Evolutionary conservation across 225 moss, liverwort and hornwort species (phyloP).

Genomic region (Climacium dendroides): DNA sequence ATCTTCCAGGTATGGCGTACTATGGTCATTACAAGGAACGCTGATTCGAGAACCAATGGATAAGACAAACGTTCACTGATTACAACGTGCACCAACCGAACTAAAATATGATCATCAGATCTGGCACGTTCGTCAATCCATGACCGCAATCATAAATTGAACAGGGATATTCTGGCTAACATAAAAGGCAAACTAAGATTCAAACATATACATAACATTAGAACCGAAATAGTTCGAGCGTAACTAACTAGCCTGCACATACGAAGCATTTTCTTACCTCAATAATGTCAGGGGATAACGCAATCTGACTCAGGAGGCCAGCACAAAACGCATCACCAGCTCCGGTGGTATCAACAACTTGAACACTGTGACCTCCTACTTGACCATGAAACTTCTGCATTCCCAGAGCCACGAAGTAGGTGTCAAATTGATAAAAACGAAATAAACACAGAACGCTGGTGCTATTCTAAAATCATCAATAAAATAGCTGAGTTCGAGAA

Average conservation of each 20-base stretch:
- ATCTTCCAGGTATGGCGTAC: background rate
- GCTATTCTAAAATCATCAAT: background rate
- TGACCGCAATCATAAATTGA: background rate
- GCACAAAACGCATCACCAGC: slow-evolving; percentile 64
- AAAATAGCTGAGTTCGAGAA: background rate
- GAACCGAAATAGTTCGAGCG: background rate
- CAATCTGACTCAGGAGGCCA: slow-evolving; percentile 33
- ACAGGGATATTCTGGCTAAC: background rate
- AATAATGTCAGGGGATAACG: background rate
- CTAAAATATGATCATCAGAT: background rate
- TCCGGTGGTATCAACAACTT: slow-evolving; percentile 50
- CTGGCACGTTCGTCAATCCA: background rate
- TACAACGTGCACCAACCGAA: background rate
- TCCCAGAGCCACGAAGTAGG: background rate
- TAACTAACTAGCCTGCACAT: background rate
- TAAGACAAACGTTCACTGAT: background rate
- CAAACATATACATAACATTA: background rate
- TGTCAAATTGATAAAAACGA: background rate
- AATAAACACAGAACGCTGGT: background rate
- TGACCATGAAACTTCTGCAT: slow-evolving; percentile 38
- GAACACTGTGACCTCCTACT: slow-evolving; percentile 22
- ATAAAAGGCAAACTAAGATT: background rate
- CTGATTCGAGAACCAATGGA: background rate
- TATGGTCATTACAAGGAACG: background rate
- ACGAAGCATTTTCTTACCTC: slow-evolving; percentile 5